A percentile compares a stretch with the other conserved stretches of the same genome.
phyloP scores from a whole-genome alignment of 768 basidiomycete genomes.

The Calocybe gangraenosa region DNA sequence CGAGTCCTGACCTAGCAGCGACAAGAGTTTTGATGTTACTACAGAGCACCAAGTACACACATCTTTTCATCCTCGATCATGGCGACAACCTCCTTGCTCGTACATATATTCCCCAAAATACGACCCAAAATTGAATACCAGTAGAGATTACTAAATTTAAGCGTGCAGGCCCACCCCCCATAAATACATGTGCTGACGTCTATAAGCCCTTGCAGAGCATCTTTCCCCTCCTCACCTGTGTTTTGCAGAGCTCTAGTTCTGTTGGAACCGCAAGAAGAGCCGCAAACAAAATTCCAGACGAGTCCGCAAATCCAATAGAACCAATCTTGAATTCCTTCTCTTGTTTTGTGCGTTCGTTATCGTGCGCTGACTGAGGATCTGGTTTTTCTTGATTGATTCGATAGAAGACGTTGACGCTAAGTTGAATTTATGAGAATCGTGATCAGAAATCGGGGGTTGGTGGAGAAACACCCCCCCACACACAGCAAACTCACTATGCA shows the following conservation, averaged over 20 bases:
- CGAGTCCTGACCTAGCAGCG: no score
- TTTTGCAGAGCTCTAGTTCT: slow-evolving; percentile 69
- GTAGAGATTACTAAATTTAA: no score
- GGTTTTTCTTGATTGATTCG: slow-evolving; percentile 72
- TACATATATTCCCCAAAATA: no score
- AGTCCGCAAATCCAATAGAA: slow-evolving; percentile 83
- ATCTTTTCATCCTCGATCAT: no score
- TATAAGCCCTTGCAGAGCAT: slow-evolving; percentile 63
- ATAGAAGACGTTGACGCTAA: slow-evolving; percentile 86
- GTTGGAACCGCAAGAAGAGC: slow-evolving; percentile 67
- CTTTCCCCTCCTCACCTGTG: slow-evolving; percentile 69
- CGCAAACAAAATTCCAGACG: slow-evolving; percentile 65
- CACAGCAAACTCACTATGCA: slow-evolving; percentile 72
- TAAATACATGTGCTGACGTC: neutral
- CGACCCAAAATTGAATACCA: no score
- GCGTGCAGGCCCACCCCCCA: neutral
- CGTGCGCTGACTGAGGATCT: slow-evolving; percentile 39
- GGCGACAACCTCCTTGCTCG: no score
- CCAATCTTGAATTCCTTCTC: slow-evolving; percentile 89
- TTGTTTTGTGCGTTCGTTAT: slow-evolving; percentile 61
- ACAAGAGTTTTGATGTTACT: no score
- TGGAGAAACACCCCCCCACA: no score
- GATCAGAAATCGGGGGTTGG: neutral
- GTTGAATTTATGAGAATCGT: no score
- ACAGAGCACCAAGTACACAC: no score